phyloP scores from a whole-genome alignment of 1,284 basidiomycete species.

The Papiliotrema flavescens region DNA sequence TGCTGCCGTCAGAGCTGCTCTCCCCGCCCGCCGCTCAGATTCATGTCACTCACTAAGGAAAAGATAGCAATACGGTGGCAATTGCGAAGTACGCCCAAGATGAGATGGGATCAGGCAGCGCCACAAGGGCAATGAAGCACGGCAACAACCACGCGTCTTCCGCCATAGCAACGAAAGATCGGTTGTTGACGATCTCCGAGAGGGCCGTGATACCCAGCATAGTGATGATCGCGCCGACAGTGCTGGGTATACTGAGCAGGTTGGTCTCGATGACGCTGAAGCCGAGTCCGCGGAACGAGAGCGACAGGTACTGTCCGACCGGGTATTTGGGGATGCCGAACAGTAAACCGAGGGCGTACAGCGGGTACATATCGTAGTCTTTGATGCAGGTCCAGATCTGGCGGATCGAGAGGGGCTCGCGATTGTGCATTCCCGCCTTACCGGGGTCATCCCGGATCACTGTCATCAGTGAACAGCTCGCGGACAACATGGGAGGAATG shows the following conservation, averaged over 20 bases:
- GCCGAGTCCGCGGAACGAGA: constrained; percentile 60
- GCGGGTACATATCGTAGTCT: constrained; percentile 56
- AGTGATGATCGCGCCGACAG: constrained; percentile 49
- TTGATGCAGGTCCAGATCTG: constrained; percentile 58
- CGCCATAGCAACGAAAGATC: constrained; percentile 16
- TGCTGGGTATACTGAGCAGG: constrained; percentile 55
- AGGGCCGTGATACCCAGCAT: constrained; percentile 25
- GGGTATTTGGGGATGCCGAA: constrained; percentile 53
- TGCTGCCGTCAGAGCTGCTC: background rate
- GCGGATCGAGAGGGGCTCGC: constrained; percentile 60
- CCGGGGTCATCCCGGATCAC: constrained; percentile 29
- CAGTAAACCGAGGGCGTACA: constrained; percentile 26
- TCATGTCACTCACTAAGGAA: constrained; percentile 1
- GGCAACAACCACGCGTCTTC: constrained; percentile 28
- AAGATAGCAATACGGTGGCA: constrained; percentile 16
- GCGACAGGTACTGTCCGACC: constrained; percentile 59
- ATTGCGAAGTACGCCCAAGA: constrained; percentile 28
- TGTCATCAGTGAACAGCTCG: background rate
- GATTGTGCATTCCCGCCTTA: constrained; percentile 63
- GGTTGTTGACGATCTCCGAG: constrained; percentile 20
- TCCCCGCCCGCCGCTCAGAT: too few relatives aligned
- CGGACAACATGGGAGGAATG: constrained; percentile 2
- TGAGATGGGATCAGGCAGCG: constrained; percentile 6
- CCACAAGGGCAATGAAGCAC: constrained; percentile 27
- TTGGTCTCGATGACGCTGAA: constrained; percentile 63